These are phyloP conservation scores for Geotrichum reessii DNA, from an alignment of 1,139 yeast species.

Conservation along the genomic window DNA sequence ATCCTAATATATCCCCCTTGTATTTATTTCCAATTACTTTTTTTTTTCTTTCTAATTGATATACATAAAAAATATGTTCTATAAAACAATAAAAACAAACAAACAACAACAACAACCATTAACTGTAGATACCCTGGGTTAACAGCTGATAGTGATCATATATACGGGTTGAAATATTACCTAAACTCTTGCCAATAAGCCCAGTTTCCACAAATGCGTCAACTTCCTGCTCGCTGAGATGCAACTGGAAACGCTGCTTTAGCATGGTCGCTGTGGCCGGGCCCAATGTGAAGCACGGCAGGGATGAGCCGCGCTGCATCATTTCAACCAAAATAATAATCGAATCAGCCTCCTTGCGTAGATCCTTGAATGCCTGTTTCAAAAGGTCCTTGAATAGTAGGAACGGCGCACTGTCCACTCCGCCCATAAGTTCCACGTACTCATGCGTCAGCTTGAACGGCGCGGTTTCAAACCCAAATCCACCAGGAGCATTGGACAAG, in stretches of 20 bases:
- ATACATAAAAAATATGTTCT: no score
- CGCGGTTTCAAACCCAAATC: slow-evolving; percentile 94
- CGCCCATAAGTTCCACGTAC: slow-evolving; percentile 82
- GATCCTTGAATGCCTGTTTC: slow-evolving; percentile 64
- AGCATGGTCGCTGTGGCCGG: slow-evolving; percentile 72
- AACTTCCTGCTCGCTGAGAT: slow-evolving; percentile 64
- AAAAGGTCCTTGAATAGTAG: slow-evolving; percentile 54
- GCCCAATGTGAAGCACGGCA: slow-evolving; percentile 90
- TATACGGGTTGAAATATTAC: slow-evolving; percentile 83
- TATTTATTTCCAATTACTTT: no score
- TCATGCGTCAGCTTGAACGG: slow-evolving; percentile 89
- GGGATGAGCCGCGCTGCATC: slow-evolving; percentile 83
- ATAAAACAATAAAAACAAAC: no score
- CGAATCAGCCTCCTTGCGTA: slow-evolving; percentile 67
- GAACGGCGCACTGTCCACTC: slow-evolving; percentile 56
- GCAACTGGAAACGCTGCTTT: slow-evolving; percentile 73
- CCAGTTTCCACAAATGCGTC: slow-evolving; percentile 70
- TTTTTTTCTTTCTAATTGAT: no score
- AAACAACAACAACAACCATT: no score
- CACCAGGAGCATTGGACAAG: slow-evolving; percentile 89
- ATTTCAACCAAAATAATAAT: slow-evolving; percentile 77
- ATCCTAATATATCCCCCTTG: no score
- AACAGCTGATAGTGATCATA: slow-evolving; percentile 92
- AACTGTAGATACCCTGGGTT: slow-evolving; percentile 87
- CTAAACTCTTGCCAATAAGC: slow-evolving; percentile 72